Evolutionary conservation across 176 grass and related monocot species (phyloP).

Genomic region (Guadua angustifolia): DNA sequence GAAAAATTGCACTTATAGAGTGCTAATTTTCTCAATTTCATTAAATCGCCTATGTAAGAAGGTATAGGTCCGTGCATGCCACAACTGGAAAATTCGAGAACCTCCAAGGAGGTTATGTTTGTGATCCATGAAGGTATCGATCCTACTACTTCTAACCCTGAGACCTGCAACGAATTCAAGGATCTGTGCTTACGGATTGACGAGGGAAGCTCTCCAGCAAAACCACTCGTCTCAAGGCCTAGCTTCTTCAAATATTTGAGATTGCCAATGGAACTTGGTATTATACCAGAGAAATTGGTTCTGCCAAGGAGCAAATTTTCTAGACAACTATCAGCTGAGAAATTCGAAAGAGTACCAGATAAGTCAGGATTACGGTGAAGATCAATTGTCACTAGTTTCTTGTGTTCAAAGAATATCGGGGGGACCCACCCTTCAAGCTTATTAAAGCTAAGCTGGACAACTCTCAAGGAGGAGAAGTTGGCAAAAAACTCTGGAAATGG

Average conservation of each 20-base stretch:
- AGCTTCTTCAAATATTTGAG: too few relatives aligned
- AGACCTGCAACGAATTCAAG: conserved; percentile 13
- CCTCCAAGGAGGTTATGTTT: conserved; percentile 20
- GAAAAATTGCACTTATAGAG: too few relatives aligned
- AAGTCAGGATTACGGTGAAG: conserved; percentile 23
- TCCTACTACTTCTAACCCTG: not conserved
- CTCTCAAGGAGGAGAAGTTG: too few relatives aligned
- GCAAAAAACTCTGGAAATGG: too few relatives aligned
- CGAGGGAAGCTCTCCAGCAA: too few relatives aligned
- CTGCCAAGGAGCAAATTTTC: conserved; percentile 22
- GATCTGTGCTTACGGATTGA: not conserved
- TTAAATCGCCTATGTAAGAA: conserved; percentile 31
- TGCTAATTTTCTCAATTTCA: conserved; percentile 30
- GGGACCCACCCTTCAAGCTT: conserved; percentile 35
- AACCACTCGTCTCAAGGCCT: too few relatives aligned
- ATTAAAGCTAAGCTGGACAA: conserved; percentile 39
- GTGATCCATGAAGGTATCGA: conserved; percentile 4
- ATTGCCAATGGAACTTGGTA: too few relatives aligned
- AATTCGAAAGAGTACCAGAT: conserved; percentile 33
- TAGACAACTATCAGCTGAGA: conserved; percentile 5
- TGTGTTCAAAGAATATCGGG: conserved; percentile 33
- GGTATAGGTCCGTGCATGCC: conserved; percentile 47
- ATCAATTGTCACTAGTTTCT: conserved; percentile 40
- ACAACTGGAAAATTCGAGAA: conserved; percentile 7
- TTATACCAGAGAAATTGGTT: conserved; percentile 51